Evolutionary conservation across 768 basidiomycete species (phyloP), one percentile per base, ranked within the genome.

Genomic region (Sistotremastrum suecicum): DNA sequence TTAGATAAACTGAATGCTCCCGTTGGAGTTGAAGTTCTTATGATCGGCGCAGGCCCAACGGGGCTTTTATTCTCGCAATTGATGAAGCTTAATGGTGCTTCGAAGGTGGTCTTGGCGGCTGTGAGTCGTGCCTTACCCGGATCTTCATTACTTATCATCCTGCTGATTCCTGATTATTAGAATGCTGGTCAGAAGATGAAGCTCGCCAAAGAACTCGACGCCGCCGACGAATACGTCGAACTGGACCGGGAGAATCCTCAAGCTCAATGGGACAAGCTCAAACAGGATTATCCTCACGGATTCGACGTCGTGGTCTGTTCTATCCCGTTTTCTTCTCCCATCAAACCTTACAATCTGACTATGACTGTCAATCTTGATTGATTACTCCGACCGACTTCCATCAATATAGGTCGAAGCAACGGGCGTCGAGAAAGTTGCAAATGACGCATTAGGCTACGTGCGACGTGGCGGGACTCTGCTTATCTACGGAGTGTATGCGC

Each of bases 131-230:
- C 20, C 20, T 20, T 20, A 37, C 10, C 37, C 37, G 37, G 37
- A 37, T 10, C 37, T 37, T 10, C 10, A 37, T 10, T 10, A 10
- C 37, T 20, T 20, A 20, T 20, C 20, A 20, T 20, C 34, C 37
- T 12, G 50, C 42, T 20, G 60, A 63, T 20, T 20, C 20, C 20
- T 20, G 20, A 20, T 20, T 20, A 20, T 20, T 20, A 20, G 32
- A 89, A 90, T 65, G 85, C 87, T 60, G 88, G 88, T 37, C 74
- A 89, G 57, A 92, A 94, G 71, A 88, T 83, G 73, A 75, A 88
- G 45, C 76, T 90, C 46, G 90, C 89, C 8, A 77, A 78, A 60
- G 60, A 83, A 53, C 69, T 92, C 34, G 72, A 84, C 8, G 81
- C 80, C 2, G 90, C 66, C 6, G 86, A 92, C 57, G 84, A 82